Percentiles rank a stretch among this genome's conserved stretches.
These are phyloP conservation scores for Fusarium brevicatenulatum DNA, from an alignment of 2,329 filamentous ascomycete species.

Conservation along the genomic window DNA sequence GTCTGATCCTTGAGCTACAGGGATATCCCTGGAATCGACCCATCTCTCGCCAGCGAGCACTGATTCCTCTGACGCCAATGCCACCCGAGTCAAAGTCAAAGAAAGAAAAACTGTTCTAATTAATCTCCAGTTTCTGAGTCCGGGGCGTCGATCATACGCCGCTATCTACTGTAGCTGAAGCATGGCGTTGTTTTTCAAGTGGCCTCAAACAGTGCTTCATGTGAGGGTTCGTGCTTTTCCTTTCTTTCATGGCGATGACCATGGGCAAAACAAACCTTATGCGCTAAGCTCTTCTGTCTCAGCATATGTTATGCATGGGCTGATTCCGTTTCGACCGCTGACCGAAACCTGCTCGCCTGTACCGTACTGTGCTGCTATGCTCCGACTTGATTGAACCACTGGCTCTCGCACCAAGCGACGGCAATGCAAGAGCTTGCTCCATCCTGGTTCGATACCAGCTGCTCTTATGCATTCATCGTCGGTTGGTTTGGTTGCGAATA, in stretches of 20 bases:
- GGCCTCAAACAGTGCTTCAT: constrained; percentile 28
- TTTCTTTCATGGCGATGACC: background rate
- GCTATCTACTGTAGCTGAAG: constrained; percentile 41
- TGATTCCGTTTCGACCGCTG: constrained; percentile 35
- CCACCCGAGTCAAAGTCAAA: constrained; percentile 15
- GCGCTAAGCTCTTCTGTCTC: constrained; percentile 10
- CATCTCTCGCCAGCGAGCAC: constrained; percentile 37
- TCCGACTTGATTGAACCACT: constrained; percentile 37
- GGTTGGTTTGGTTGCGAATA: constrained; percentile 2
- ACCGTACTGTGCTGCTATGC: background rate
- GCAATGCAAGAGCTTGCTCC: constrained; percentile 24
- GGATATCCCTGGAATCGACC: constrained; percentile 34
- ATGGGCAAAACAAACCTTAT: background rate
- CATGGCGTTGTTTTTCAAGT: constrained; percentile 20
- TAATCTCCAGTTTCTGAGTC: constrained; percentile 39
- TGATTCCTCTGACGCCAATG: constrained; percentile 40
- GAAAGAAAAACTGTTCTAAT: constrained; percentile 12
- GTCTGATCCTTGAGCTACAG: constrained; percentile 23
- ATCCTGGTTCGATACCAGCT: constrained; percentile 35
- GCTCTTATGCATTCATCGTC: constrained; percentile 27
- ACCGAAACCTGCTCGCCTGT: constrained; percentile 37
- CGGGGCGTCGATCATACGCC: constrained; percentile 45
- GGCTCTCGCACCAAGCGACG: constrained; percentile 20
- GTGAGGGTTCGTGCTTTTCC: constrained; percentile 10
- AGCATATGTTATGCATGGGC: constrained; percentile 44